Evolutionary conservation across 2,329 filamentous ascomycete genomes (phyloP), one percentile per base, ranked within the genome.

Genomic region (Paracoccidioides brasiliensis): DNA sequence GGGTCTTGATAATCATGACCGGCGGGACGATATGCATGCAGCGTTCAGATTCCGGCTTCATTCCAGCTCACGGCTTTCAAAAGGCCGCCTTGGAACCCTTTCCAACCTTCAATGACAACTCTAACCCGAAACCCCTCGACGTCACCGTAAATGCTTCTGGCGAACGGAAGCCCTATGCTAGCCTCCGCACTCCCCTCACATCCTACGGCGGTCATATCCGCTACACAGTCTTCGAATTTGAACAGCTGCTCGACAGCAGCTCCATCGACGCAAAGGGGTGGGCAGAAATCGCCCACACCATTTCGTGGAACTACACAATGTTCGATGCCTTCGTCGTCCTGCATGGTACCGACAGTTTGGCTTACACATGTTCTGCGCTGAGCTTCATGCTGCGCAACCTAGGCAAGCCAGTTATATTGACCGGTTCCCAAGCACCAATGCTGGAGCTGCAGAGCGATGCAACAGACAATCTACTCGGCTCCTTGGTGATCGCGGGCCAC

Each of bases 341-440:
- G 38, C 90, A 95, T 69, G 90, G 90, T 58, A 95, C 90, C 5
- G 90, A 95, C 71, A 94, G 88, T 46, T 76, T 95, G 53, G 87
- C 86, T 15, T 95, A 95, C 72, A 93, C 89, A 4, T 87, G 87
- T 59, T 94, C 89, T 4, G 90, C 90, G 3, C 77, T 96, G 56
- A 93, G 88, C 62, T 96, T 95, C 74, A 95, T 95, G 88, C 81
- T 95, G 68, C 81, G 86, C 64, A 89, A 94, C 66, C 78, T 96
- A 12, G 90, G 89, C 52, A 96, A 95, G 74, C 88, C 90, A 1
- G 88, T 95, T 37, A 85, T 96, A 55, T 76, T 96, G 51, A 96
- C 90, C 3, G 85, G 85, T 1, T 86, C 83, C 2, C 85, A 89
- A 67, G 86, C 90, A 0, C 88, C 88, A 49, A 95, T 96, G 79